Evolutionary conservation across 495 filamentous ascomycete species (phyloP).

Genomic region (Chaetomium cochliodes): DNA sequence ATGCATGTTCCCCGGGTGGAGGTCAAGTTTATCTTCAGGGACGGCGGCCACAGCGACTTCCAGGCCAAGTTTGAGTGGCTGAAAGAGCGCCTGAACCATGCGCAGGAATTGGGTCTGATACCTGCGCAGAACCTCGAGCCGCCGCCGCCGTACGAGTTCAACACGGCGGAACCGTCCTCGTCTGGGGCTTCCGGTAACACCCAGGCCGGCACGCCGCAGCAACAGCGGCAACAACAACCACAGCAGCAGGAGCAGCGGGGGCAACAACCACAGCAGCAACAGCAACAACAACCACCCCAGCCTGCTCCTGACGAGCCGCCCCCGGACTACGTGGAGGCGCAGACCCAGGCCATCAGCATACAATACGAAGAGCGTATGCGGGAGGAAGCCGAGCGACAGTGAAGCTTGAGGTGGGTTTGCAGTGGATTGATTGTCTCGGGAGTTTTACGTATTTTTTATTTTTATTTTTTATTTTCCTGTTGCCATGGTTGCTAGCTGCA

Average conservation of each 20-base stretch:
- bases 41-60: slow-evolving; percentile 93
- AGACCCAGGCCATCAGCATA: slow-evolving; percentile 67
- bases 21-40: slow-evolving; percentile 83
- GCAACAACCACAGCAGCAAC: slow-evolving; percentile 4
- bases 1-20: slow-evolving; percentile 69
- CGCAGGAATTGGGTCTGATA: slow-evolving; percentile 62
- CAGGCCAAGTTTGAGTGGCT: slow-evolving; percentile 78
- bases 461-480: slow-evolving; percentile 11
- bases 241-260: slow-evolving; percentile 36
- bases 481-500: not conserved
- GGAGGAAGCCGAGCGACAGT: slow-evolving; percentile 47
- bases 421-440: not conserved
- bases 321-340: slow-evolving; percentile 90
- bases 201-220: slow-evolving; percentile 1
- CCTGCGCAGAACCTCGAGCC: slow-evolving; percentile 64
- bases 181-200: slow-evolving; percentile 29
- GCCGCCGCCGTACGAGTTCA: slow-evolving; percentile 73
- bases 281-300: slow-evolving; percentile 36
- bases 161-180: slow-evolving; percentile 29
- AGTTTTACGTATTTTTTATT: not conserved
- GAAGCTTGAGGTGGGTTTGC: slow-evolving; percentile 7
- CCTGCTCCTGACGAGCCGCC: slow-evolving; percentile 73
- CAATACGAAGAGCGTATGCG: slow-evolving; percentile 49
- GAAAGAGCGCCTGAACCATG: slow-evolving; percentile 78
- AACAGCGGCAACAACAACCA: slow-evolving; percentile 19